Conservation (phyloP, 164 flowering plant species). For the Vitis rotundifolia region DNA sequence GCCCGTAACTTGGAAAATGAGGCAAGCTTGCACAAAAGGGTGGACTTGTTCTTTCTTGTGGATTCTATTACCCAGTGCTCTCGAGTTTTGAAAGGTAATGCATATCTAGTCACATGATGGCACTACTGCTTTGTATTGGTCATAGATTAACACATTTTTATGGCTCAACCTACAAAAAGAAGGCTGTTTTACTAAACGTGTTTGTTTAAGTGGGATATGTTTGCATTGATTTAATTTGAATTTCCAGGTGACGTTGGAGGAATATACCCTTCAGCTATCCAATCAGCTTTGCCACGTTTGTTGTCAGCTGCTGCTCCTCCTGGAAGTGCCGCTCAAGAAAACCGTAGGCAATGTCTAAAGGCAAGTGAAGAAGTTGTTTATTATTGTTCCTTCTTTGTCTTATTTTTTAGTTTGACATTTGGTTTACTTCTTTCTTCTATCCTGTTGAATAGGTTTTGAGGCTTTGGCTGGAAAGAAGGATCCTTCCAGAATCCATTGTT, state of each 20-base stretch:
- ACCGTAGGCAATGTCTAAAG: constrained; percentile 95
- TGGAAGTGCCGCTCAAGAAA: constrained; percentile 73
- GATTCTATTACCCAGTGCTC: constrained; percentile 91
- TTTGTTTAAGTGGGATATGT: neutral
- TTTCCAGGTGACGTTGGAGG: constrained; percentile 67
- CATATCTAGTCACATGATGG: neutral
- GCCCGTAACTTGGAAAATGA: constrained; percentile 67
- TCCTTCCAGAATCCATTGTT: constrained; percentile 75
- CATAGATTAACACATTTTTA: neutral
- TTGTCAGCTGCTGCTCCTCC: constrained; percentile 93
- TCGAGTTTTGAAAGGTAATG: constrained; percentile 79
- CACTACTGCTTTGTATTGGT: neutral
- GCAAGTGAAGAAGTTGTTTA: constrained; percentile 30
- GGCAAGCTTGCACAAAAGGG: constrained; percentile 63
- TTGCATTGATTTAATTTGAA: constrained; percentile 14
- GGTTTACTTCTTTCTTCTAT: neutral
- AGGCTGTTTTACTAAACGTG: neutral
- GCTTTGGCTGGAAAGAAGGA: constrained; percentile 85
- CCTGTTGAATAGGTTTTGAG: constrained; percentile 68
- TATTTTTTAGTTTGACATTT: neutral
- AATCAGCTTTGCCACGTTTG: constrained; percentile 69
- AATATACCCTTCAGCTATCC: constrained; percentile 71
- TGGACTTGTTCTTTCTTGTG: constrained; percentile 93
- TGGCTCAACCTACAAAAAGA: neutral
- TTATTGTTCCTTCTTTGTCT: constrained; percentile 3